A percentile compares a stretch with the other conserved stretches of the same genome.
Conservation (phyloP, 192 early-diverging fungal genomes). For the Coemansia sp. region DNA sequence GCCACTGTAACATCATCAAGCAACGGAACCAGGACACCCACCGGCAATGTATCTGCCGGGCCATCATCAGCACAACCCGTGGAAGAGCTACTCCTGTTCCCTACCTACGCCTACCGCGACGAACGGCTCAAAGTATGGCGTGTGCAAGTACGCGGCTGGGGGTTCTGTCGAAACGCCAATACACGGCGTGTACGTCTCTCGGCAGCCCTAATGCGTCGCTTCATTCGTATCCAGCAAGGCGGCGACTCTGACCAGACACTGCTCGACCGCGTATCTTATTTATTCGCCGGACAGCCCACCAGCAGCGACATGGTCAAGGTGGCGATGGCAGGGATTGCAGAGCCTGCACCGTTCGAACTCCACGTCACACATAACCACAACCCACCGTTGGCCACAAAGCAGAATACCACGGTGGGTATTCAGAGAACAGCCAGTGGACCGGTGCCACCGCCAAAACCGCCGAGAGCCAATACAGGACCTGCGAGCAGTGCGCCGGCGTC, state of each 20-base stretch:
- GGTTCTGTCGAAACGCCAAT: constrained; percentile 34
- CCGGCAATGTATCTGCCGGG: not conserved
- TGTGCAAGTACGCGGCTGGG: constrained; percentile 53
- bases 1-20: too few species aligned
- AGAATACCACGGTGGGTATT: not conserved
- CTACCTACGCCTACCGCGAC: constrained; percentile 50
- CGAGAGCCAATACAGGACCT: not conserved
- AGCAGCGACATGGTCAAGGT: constrained; percentile 37
- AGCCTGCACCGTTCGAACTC: constrained; percentile 45
- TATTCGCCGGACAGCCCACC: constrained; percentile 41
- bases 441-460: constrained; percentile 4
- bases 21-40: too few species aligned
- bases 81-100: constrained; percentile 50
- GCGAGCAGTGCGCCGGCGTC: not conserved
- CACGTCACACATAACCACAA: constrained; percentile 11
- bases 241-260: constrained; percentile 36
- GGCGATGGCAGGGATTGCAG: constrained; percentile 47
- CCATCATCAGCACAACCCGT: not conserved
- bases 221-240: constrained; percentile 37
- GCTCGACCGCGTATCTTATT: constrained; percentile 41
- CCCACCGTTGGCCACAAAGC: not conserved
- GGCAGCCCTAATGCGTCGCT: constrained; percentile 35
- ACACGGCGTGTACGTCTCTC: constrained; percentile 37
- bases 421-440: too few species aligned
- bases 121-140: constrained; percentile 53